A percentile compares a stretch with the other conserved stretches of the same genome.
Evolutionary conservation across 768 basidiomycete species (phyloP).

Genomic region (Pisolithus orientalis): DNA sequence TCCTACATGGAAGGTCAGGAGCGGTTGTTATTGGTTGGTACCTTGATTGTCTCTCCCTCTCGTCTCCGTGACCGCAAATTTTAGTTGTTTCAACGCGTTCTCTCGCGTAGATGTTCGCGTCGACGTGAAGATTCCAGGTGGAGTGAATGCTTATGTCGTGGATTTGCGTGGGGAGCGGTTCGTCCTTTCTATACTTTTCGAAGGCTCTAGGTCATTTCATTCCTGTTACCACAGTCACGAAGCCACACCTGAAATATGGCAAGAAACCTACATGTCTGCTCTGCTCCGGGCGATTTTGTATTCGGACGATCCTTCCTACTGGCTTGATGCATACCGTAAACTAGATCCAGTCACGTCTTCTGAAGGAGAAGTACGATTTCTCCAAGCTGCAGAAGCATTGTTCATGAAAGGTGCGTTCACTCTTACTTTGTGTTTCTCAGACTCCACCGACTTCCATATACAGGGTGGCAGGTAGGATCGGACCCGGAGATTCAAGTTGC

Average conservation of each 20-base stretch:
- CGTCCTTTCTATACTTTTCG: slow-evolving; percentile 19
- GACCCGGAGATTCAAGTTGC: slow-evolving; percentile 99
- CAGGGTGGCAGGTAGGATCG: slow-evolving; percentile 97
- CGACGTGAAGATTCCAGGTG: slow-evolving; percentile 97
- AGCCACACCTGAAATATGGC: slow-evolving; percentile 90
- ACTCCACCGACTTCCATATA: neutral
- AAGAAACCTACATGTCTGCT: slow-evolving; percentile 95
- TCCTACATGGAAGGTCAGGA: slow-evolving; percentile 82
- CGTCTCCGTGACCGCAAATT: neutral
- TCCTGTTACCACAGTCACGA: slow-evolving; percentile 58
- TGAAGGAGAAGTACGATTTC: slow-evolving; percentile 85
- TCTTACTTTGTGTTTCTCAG: neutral
- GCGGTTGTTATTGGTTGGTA: slow-evolving; percentile 86
- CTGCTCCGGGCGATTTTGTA: slow-evolving; percentile 88
- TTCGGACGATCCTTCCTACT: slow-evolving; percentile 90
- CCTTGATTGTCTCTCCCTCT: neutral
- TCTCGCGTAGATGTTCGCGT: slow-evolving; percentile 94
- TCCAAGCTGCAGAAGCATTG: slow-evolving; percentile 83
- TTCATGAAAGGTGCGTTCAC: slow-evolving; percentile 68
- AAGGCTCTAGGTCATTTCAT: neutral
- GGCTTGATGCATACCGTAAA: slow-evolving; percentile 90
- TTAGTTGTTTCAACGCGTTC: slow-evolving; percentile 95
- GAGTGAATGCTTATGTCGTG: slow-evolving; percentile 89
- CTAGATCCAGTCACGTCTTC: slow-evolving; percentile 88
- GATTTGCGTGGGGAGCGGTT: slow-evolving; percentile 93